phyloP scores from a whole-genome alignment of 345 rosid species.

The Syzygium aqueum region DNA sequence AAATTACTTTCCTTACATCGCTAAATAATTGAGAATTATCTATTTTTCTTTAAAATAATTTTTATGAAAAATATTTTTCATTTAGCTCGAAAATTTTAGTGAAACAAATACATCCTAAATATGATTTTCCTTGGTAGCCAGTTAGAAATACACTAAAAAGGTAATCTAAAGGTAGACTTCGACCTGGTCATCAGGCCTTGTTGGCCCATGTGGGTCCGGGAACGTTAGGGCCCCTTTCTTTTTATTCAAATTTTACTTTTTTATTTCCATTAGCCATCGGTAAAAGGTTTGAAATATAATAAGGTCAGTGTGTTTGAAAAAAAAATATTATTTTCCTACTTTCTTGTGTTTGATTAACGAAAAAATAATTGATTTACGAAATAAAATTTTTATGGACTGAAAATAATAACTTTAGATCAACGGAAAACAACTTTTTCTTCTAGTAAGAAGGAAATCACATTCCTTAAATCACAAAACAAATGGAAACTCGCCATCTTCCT shows the following conservation, averaged over 20 bases:
- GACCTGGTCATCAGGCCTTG: background rate
- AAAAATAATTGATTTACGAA: too few species aligned
- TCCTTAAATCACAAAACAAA: too few species aligned
- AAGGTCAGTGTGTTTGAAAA: too few species aligned
- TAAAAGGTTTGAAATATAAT: background rate
- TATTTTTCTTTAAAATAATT: too few species aligned
- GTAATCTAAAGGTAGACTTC: background rate
- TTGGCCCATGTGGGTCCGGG: background rate
- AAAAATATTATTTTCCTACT: too few species aligned
- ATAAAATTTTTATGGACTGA: too few species aligned
- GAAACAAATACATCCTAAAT: background rate
- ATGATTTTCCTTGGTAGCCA: background rate
- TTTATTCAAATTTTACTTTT: background rate
- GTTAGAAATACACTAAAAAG: background rate
- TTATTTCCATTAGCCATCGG: background rate
- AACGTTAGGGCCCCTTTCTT: background rate
- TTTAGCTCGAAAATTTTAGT: background rate
- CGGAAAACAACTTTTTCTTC: too few species aligned
- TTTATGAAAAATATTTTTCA: too few species aligned
- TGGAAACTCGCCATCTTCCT: too few species aligned
- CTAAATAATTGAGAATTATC: background rate
- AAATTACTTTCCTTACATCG: background rate
- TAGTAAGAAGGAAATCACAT: too few species aligned
- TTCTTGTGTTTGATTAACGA: too few species aligned
- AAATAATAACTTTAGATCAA: too few species aligned